phyloP scores from a whole-genome alignment of 1,139 yeast species.

The Protomyces gravidus region DNA sequence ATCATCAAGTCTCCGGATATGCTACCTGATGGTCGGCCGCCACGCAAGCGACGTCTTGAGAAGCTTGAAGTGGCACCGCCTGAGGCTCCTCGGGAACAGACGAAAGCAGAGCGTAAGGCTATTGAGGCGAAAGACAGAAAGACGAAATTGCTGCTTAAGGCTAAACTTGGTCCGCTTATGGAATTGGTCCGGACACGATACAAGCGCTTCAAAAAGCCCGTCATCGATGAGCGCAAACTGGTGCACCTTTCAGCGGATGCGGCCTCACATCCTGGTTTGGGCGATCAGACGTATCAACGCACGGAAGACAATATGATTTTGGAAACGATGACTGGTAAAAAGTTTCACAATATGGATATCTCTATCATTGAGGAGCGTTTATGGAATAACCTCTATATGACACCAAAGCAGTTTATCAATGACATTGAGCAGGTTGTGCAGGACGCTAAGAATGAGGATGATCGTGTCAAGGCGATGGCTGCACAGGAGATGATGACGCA shows the following conservation, averaged over 20 bases:
- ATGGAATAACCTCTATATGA: conserved; percentile 95
- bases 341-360: conserved; percentile 80
- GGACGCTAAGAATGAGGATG: conserved; percentile 67
- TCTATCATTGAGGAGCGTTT: conserved; percentile 90
- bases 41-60: conserved; percentile 44
- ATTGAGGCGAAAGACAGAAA: conserved; percentile 71
- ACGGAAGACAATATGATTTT: conserved; percentile 69
- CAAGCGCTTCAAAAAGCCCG: conserved; percentile 84
- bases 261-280: conserved; percentile 31
- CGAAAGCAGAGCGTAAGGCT: conserved; percentile 44
- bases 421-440: conserved; percentile 79
- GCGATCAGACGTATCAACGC: conserved; percentile 50
- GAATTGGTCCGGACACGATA: conserved; percentile 81
- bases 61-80: conserved; percentile 46
- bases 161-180: conserved; percentile 81
- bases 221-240: conserved; percentile 43
- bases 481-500: conserved; percentile 96
- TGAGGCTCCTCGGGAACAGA: conserved; percentile 36
- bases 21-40: conserved; percentile 43
- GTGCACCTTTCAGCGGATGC: conserved; percentile 26
- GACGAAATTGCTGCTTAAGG: conserved; percentile 74
- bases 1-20: conserved; percentile 61
- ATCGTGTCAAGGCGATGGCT: conserved; percentile 40
- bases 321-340: conserved; percentile 69
- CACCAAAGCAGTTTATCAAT: conserved; percentile 80